Evolutionary conservation across 257 asterid species (phyloP), one percentile per base, ranked within the genome.

Genomic region (Handroanthus guayacan): DNA sequence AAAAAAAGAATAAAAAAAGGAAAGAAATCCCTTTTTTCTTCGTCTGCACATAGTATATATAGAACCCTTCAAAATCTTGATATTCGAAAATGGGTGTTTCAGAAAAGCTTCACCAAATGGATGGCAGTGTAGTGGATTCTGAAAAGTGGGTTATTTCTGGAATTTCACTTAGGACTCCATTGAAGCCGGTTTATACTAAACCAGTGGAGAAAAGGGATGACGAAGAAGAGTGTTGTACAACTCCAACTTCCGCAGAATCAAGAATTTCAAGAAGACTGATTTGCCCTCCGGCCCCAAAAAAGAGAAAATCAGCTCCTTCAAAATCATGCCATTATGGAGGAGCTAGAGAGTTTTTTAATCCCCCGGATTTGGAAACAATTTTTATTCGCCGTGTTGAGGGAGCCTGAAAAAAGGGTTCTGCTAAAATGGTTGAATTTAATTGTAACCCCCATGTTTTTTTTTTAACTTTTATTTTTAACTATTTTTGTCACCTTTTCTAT

Each of bases 211-310:
- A 61, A 34, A 47, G 43, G 45, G 77, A 66, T 1, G 66, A 48
- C 0, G 83, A 78, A 3, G 86, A 79, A 38, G 84, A 75, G 16
- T 75, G 68, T 31, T 70, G 78, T 7, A 82, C 82, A 0, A 87
- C 91, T 52, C 91, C 91, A 6, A 84, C 87, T 3, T 73, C 68
- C 9, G 73, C 80, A 5, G 86, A 74, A 48, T 80, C 91, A 36
- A 82, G 86, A 62, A 87, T 84, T 56, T 54, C 83, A 4, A 47
- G 44, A 18, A 65, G 20, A 36, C 47, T 74, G 67, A 9, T 67
- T 13, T 87, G 91, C 68, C 91, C 89, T 0, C 87, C 85, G n/a
- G 79, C 91, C 6, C 89, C 89, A 0, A 87, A 77, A 4, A 87
- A 87, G 76, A 78, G 76, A 16, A 87, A 78, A 18, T 11, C 86